Conservation (phyloP, 352 stramenopile genomes). For the Globisporangium nagaii region DNA sequence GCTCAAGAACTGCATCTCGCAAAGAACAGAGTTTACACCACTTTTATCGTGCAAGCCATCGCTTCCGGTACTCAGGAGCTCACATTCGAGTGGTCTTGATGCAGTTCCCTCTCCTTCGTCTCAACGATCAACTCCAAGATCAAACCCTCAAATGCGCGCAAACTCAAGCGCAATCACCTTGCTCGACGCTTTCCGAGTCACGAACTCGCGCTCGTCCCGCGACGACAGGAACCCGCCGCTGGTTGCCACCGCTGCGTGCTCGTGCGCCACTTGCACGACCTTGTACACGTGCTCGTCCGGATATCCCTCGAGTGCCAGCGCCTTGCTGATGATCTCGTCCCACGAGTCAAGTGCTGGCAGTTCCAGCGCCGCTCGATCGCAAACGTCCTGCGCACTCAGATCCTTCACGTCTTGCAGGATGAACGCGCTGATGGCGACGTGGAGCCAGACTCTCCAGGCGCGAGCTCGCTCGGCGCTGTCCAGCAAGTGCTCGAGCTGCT, state of each 20-base stretch:
- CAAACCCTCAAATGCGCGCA: background rate
- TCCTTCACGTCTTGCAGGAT: conserved; percentile 22
- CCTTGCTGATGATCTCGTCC: conserved; percentile 26
- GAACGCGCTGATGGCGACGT: conserved; percentile 21
- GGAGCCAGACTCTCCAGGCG: conserved; percentile 30
- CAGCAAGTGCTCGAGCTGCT: conserved; percentile 30
- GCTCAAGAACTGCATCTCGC: too few species aligned
- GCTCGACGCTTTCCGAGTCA: conserved; percentile 27
- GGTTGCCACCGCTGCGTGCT: conserved; percentile 17
- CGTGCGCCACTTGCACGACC: conserved; percentile 46
- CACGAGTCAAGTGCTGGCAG: conserved; percentile 28
- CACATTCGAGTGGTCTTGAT: too few species aligned
- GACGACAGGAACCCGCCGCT: conserved; percentile 21
- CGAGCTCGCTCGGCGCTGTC: conserved; percentile 11
- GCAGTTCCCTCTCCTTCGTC: too few species aligned
- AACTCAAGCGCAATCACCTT: conserved; percentile 25
- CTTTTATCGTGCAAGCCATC: too few species aligned
- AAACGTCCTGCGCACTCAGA: conserved; percentile 24
- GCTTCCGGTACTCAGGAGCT: too few species aligned
- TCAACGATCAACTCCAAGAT: too few species aligned
- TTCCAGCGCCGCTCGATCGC: conserved; percentile 5
- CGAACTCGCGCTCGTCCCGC: conserved; percentile 32
- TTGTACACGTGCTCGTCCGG: conserved; percentile 66
- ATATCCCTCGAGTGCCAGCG: conserved; percentile 25
- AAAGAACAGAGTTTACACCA: too few species aligned